Conservation (phyloP, 768 basidiomycete genomes). For the Crassisporium funariophilum region DNA sequence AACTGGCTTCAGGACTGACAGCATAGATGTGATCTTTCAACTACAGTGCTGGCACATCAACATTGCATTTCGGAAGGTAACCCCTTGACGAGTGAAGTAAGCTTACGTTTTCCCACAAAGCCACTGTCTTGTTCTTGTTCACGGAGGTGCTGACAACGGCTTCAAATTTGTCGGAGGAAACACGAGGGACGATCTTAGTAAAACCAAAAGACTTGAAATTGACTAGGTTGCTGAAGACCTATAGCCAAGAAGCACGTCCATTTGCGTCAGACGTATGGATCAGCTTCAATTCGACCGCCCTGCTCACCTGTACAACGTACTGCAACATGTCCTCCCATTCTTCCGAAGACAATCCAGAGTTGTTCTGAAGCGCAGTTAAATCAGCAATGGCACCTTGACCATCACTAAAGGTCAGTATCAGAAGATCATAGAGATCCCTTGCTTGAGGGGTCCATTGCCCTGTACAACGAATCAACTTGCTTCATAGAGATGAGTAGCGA, state of each 20-base stretch:
- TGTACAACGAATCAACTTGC: slow-evolving; percentile 15
- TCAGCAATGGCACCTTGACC: slow-evolving; percentile 56
- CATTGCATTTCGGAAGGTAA: neutral
- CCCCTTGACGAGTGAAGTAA: neutral
- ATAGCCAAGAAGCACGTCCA: neutral
- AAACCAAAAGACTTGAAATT: slow-evolving; percentile 86
- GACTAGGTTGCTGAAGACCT: slow-evolving; percentile 63
- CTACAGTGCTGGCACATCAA: no score
- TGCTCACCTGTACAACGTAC: slow-evolving; percentile 69
- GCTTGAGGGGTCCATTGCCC: slow-evolving; percentile 82
- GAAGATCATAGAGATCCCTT: slow-evolving; percentile 65
- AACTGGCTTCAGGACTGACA: slow-evolving; percentile 58
- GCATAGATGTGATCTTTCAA: slow-evolving; percentile 78
- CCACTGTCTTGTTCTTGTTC: slow-evolving; percentile 53
- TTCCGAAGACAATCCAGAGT: slow-evolving; percentile 52
- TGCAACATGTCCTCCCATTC: slow-evolving; percentile 75
- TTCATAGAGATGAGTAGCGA: neutral
- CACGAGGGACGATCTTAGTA: slow-evolving; percentile 82
- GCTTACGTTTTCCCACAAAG: slow-evolving; percentile 66
- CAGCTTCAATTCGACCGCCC: neutral
- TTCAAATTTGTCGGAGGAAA: slow-evolving; percentile 61
- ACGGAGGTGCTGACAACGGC: slow-evolving; percentile 61
- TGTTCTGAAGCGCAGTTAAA: slow-evolving; percentile 51
- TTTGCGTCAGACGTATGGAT: neutral
- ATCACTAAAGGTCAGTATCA: slow-evolving; percentile 69